Conservation (phyloP, 1,139 yeast species). For the Scheffersomyces titani region DNA sequence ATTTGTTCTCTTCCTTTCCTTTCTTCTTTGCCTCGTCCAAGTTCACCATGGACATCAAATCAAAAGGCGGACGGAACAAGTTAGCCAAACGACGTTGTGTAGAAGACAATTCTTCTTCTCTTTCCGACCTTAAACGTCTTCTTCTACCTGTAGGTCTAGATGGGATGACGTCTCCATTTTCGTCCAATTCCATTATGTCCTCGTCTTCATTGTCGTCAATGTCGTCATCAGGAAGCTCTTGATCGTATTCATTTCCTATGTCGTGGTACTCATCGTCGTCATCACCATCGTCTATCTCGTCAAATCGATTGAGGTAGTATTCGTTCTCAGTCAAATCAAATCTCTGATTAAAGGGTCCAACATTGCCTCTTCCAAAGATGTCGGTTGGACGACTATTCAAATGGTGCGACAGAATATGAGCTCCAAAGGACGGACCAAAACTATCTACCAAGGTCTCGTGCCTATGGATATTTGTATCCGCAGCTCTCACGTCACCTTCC, state of each 20-base stretch:
- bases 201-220: constrained; percentile 19
- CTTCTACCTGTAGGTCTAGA: constrained; percentile 21
- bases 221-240: constrained; percentile 21
- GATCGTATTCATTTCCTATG: constrained; percentile 16
- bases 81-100: constrained; percentile 76
- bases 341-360: constrained; percentile 48
- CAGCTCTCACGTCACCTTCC: constrained; percentile 47
- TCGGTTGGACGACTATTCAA: constrained; percentile 27
- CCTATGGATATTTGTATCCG: constrained; percentile 76
- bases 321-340: constrained; percentile 35
- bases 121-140: constrained; percentile 26
- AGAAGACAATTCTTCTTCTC: constrained; percentile 45
- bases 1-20: constrained; percentile 67
- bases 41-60: constrained; percentile 66
- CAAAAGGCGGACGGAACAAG: constrained; percentile 92
- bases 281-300: constrained; percentile 16
- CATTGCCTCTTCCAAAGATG: constrained; percentile 43
- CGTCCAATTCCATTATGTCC: constrained; percentile 29
- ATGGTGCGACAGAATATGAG: constrained; percentile 11
- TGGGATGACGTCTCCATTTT: constrained; percentile 13
- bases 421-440: constrained; percentile 15
- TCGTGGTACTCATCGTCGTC: constrained; percentile 21
- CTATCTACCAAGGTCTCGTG: constrained; percentile 74
- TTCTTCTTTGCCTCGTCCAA: constrained; percentile 70
- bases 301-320: constrained; percentile 20